Evolutionary conservation across 768 basidiomycete species (phyloP).

Genomic region (Tricholoma saponaceum): DNA sequence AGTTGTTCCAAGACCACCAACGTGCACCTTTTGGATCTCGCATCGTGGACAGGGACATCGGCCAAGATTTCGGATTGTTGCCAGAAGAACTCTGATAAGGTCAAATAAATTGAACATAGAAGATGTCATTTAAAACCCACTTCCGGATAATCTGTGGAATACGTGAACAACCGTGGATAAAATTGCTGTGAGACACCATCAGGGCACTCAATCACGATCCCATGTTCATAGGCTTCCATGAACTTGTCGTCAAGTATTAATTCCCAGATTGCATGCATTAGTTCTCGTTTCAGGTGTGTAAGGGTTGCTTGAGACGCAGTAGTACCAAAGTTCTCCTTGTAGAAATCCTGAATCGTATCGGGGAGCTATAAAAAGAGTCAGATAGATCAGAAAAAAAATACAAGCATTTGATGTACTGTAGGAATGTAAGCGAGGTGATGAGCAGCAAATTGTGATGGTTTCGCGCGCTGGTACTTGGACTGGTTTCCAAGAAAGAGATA

Average conservation of each 20-base stretch:
- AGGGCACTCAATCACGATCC: constrained; percentile 18
- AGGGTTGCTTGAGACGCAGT: constrained; percentile 5
- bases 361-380: constrained; percentile 5
- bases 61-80: constrained; percentile 15
- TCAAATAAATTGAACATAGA: neutral
- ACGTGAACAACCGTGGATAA: constrained; percentile 23
- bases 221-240: constrained; percentile 19
- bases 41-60: constrained; percentile 18
- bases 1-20: constrained; percentile 10
- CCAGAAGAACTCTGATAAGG: constrained; percentile 15
- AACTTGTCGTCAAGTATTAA: constrained; percentile 20
- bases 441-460: constrained; percentile 15
- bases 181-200: constrained; percentile 18
- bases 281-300: constrained; percentile 20
- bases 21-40: constrained; percentile 5
- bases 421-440: too few species aligned
- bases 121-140: constrained; percentile 10
- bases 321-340: neutral
- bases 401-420: constrained; percentile 21
- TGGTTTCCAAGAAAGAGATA: constrained; percentile 30
- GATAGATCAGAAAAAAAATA: neutral
- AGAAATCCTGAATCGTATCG: constrained; percentile 9
- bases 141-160: constrained; percentile 29
- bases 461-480: constrained; percentile 27
- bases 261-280: constrained; percentile 23